Evolutionary conservation across 2,329 filamentous ascomycete species (phyloP).

Genomic region (Aspergillus texensis): DNA sequence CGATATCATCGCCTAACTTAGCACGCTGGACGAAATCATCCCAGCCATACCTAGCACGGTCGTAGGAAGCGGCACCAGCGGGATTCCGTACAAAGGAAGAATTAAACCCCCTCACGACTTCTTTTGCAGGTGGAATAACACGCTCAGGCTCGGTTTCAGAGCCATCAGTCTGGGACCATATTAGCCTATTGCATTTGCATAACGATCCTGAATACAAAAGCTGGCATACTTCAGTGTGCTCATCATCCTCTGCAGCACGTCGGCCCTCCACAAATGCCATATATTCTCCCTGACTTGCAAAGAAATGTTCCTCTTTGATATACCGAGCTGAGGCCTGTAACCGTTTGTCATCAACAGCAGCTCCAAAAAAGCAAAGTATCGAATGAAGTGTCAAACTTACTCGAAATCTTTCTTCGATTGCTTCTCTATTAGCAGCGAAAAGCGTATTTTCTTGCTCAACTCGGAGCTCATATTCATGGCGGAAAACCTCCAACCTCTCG

Average conservation of each 20-base stretch:
- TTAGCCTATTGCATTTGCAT: conserved; percentile 16
- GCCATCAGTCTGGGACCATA: conserved; percentile 30
- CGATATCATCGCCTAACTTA: conserved; percentile 40
- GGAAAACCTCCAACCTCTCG: conserved; percentile 31
- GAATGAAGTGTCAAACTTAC: conserved; percentile 23
- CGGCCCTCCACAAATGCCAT: conserved; percentile 43
- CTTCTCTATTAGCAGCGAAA: conserved; percentile 34
- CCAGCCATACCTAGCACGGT: conserved; percentile 40
- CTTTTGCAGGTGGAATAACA: conserved; percentile 25
- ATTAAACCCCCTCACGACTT: conserved; percentile 38
- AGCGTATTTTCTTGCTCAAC: conserved; percentile 33
- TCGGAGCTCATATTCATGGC: conserved; percentile 37
- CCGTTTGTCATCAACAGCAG: not conserved
- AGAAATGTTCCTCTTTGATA: conserved; percentile 42
- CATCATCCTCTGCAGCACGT: conserved; percentile 44
- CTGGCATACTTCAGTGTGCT: conserved; percentile 41
- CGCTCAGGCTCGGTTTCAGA: conserved; percentile 34
- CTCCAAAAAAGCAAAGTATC: not conserved
- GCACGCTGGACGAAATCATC: conserved; percentile 45
- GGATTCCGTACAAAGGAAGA: conserved; percentile 38
- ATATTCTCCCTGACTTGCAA: conserved; percentile 44
- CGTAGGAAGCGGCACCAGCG: conserved; percentile 37
- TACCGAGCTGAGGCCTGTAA: conserved; percentile 29
- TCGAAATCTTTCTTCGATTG: conserved; percentile 36
- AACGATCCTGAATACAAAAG: not conserved